These are phyloP conservation scores for Lachancea sp. DNA, from an alignment of 805 yeast species.

Conservation along the genomic window DNA sequence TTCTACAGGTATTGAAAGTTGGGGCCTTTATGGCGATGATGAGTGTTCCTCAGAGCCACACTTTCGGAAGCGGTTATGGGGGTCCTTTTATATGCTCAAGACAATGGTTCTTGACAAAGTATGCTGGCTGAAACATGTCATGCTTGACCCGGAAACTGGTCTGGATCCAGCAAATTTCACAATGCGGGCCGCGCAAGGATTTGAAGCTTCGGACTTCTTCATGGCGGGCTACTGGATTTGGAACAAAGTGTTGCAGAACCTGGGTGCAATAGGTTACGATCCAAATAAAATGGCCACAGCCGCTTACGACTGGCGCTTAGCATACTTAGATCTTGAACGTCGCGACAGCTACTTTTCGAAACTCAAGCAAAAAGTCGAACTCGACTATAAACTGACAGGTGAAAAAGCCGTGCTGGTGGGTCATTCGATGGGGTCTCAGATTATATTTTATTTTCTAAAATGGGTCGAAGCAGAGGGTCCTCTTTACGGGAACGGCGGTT, in stretches of 20 bases:
- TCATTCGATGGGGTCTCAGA: conserved; percentile 96
- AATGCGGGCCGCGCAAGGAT: conserved; percentile 88
- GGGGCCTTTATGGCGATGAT: conserved; percentile 72
- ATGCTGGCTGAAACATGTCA: conserved; percentile 90
- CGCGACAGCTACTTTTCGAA: conserved; percentile 82
- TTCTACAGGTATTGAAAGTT: conserved; percentile 89
- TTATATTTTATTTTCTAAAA: conserved; percentile 79
- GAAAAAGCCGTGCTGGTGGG: conserved; percentile 72
- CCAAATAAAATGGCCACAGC: conserved; percentile 88
- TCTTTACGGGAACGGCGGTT: conserved; percentile 86
- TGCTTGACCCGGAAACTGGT: conserved; percentile 87
- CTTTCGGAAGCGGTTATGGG: conserved; percentile 92
- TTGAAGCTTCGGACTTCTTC: conserved; percentile 94
- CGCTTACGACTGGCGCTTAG: conserved; percentile 92
- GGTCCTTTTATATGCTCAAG: conserved; percentile 88
- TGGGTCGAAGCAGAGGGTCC: conserved; percentile 93
- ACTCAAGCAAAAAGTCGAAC: conserved; percentile 68
- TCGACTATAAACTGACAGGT: conserved; percentile 44
- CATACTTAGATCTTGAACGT: conserved; percentile 79
- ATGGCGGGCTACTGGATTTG: conserved; percentile 98
- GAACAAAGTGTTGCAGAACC: conserved; percentile 90
- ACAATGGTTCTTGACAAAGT: conserved; percentile 87
- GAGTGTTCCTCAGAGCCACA: conserved; percentile 81
- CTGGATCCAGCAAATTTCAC: conserved; percentile 81
- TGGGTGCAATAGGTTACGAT: conserved; percentile 91